Evolutionary conservation across 495 filamentous ascomycete genomes (phyloP), one percentile per base, ranked within the genome.

Genomic region (Penicillium paradoxum): DNA sequence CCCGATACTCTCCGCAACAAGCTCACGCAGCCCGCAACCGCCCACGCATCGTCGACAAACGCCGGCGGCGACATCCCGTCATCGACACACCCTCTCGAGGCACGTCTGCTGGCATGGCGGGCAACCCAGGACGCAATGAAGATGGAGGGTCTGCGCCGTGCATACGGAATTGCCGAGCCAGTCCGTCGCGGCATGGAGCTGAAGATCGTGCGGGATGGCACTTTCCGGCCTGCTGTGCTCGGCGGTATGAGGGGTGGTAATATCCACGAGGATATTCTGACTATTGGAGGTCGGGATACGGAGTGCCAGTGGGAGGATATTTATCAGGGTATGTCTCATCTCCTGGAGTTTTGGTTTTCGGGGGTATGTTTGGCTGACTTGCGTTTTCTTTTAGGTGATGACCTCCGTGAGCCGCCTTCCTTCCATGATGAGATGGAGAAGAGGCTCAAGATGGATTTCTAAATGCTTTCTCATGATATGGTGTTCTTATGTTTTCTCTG

Each of bases 391-490:
- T 1, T 73, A 89, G 76, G 88, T 80, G 72, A 80, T 68, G 74
- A 83, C 47, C 69, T 78, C 56, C 69, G 85, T 54, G 79, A 82
- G 52, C 68, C 80, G 14, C 81, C 86, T 27, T 71, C 83, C 45
- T 84, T 96, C 67, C 91, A 96, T 53, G 83, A 87, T 55, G 92
- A 97, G 82, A 91, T 97, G 85, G 92, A 97, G 85, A 79, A 82
- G 72, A 85, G 88, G 75, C 66, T 95, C 68, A 78, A 78, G 71
- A 88, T 90, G 84, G 80, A 82, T 51, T 85, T 77, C 74, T 84
- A 76, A 62, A 25, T 54, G 37, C 29, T 44, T 17, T 15, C 34
- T 32, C 29, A 63, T 53, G 44, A 60, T 49, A 50, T 60, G 59
- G 37, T 29, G 36, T 58, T 53, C 53, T 51, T 36, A 54, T 50